These are phyloP conservation scores for Pyricularia sp. DNA, from an alignment of 2,329 filamentous ascomycete species.

Conservation along the genomic window DNA sequence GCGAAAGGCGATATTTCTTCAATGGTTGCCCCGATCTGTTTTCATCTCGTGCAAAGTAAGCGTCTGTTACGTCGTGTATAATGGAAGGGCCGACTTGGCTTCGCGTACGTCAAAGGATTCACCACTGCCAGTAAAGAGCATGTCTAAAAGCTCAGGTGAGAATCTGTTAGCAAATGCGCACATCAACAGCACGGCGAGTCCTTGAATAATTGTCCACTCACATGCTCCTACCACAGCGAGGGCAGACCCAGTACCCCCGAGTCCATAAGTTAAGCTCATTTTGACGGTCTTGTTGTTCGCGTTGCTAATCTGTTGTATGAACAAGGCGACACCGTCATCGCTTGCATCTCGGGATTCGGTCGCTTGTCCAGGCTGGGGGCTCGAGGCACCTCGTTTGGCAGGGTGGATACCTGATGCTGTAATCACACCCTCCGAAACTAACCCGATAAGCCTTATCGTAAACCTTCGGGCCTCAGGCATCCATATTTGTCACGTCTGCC, in stretches of 20 bases:
- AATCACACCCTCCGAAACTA: neutral
- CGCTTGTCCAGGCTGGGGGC: neutral
- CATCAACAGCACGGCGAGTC: neutral
- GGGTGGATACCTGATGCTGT: neutral
- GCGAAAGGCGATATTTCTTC: slow-evolving; percentile 89
- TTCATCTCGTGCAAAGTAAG: slow-evolving; percentile 14
- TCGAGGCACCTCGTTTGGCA: neutral
- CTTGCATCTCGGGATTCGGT: slow-evolving; percentile 4
- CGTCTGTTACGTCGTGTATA: slow-evolving; percentile 9
- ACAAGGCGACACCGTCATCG: slow-evolving; percentile 4
- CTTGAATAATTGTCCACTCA: slow-evolving; percentile 35
- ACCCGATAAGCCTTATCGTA: neutral
- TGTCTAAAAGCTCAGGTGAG: slow-evolving; percentile 50
- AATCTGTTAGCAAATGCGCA: slow-evolving; percentile 1
- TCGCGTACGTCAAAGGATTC: slow-evolving; percentile 72
- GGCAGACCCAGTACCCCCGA: slow-evolving; percentile 58
- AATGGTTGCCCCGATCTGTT: slow-evolving; percentile 76
- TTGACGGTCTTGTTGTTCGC: slow-evolving; percentile 1
- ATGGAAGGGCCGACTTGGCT: slow-evolving; percentile 30
- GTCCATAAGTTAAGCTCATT: slow-evolving; percentile 70
- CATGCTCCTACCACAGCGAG: slow-evolving; percentile 69
- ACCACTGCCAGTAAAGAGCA: slow-evolving; percentile 96
- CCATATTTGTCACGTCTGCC: too few species aligned
- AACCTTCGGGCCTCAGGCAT: neutral
- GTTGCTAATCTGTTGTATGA: neutral